A percentile compares a stretch with the other conserved stretches of the same genome.
phyloP scores from a whole-genome alignment of 2,329 filamentous ascomycete genomes.

The Botrytis fabae region DNA sequence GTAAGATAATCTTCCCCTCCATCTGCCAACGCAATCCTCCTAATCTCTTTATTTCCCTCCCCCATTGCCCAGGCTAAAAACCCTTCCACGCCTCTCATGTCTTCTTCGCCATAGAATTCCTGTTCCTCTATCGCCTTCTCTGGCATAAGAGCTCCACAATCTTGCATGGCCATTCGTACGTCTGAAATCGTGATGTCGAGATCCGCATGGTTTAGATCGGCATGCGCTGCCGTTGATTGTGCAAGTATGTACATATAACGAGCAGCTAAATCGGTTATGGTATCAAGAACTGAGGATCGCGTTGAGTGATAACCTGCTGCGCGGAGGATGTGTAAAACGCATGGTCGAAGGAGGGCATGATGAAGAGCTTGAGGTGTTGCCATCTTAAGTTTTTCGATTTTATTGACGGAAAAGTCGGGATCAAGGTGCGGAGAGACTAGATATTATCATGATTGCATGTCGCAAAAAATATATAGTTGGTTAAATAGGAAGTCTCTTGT shows the following conservation, averaged over 20 bases:
- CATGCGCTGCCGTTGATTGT: conserved; percentile 69
- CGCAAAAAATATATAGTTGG: conserved; percentile 6
- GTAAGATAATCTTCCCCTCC: conserved; percentile 69
- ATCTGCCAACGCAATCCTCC: conserved; percentile 70
- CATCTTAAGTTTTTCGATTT: conserved; percentile 31
- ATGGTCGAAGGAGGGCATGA: conserved; percentile 81
- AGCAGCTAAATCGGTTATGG: conserved; percentile 81
- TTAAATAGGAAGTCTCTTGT: neutral
- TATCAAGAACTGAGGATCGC: conserved; percentile 78
- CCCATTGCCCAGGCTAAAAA: conserved; percentile 81
- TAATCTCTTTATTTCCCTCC: conserved; percentile 73
- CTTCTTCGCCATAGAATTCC: conserved; percentile 64
- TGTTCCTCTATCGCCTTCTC: conserved; percentile 68
- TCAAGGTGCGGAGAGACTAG: conserved; percentile 29
- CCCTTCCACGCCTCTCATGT: conserved; percentile 72
- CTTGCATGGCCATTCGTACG: conserved; percentile 80
- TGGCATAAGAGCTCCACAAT: conserved; percentile 73
- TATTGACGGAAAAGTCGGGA: conserved; percentile 26
- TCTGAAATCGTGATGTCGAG: conserved; percentile 69
- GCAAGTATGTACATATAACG: conserved; percentile 78
- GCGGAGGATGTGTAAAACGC: conserved; percentile 86
- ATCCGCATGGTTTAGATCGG: conserved; percentile 61
- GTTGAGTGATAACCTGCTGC: conserved; percentile 87
- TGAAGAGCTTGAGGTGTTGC: conserved; percentile 54
- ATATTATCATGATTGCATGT: conserved; percentile 34